Base-by-base conservation (phyloP, 192 early-diverging fungal species). In the Funneliformis mosseae region DNA sequence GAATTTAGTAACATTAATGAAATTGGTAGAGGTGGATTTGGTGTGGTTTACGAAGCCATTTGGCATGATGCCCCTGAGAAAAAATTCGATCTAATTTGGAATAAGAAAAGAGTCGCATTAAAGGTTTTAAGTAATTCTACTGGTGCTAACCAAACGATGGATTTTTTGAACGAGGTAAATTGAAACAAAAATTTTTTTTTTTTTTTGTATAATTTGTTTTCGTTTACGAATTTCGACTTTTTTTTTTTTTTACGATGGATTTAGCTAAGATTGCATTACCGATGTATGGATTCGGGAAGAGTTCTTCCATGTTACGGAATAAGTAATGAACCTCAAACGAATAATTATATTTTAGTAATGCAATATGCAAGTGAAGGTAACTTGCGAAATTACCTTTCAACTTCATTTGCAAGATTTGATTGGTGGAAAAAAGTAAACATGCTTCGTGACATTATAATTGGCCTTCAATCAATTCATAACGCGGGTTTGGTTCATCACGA, bases 281-380 rank as follows among this genome's bases (percentile, higher is more conserved):
- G 9, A 70, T 70, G 68, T 70, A 70, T 70, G 68, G 68, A 70
- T 18, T 70, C 68, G 8, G 33, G 33, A 21, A 39, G 68, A 18
- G 39, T 75, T 16, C 74, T 75, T 39, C 74, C 45, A 10, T 60
- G 46, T 33, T 75, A 75, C 5, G 74, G 74, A 55, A 55, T 75
- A 75, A 75, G 48, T 39, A 50, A 75, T 60, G 33, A 75, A 9
- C 74, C 74, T 38, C 42, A 48, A 27, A 60, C 74, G 16, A 59
- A 75, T 27, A 60, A 38, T 18, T 75, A 75, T 38, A 75, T 75
- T 18, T 11, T 75, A 60, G 50, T 75, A 60, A 75, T 75, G 46
- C 74, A 75, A 75, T 75, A 75, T 18, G 74, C 74, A 8, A 75
- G 74, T 60, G 74, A 60, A n/a, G 74, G 74, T 11, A 39, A 75